Evolutionary conservation across 306 rosid species (phyloP).

Genomic region (Glycine tomentella): DNA sequence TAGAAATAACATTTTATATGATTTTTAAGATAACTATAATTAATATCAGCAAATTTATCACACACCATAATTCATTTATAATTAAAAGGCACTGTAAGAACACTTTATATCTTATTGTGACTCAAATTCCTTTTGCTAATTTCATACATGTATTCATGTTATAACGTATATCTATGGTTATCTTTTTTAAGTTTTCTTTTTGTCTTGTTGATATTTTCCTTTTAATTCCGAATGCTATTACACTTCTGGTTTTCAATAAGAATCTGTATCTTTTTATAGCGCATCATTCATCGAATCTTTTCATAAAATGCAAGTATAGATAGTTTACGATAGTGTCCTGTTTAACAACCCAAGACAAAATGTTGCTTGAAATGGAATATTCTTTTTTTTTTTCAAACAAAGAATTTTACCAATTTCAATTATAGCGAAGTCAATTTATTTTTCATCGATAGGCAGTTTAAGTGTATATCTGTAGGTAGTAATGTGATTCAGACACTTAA

Average conservation of each 20-base stretch:
- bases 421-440: not conserved
- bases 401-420: not conserved
- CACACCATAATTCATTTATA: no score
- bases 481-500: not conserved
- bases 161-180: no score
- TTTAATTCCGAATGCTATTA: not conserved
- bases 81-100: no score
- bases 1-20: no score
- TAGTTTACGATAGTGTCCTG: not conserved
- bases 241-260: not conserved
- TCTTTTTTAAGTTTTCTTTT: not conserved
- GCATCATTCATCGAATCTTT: slow-evolving; percentile 9
- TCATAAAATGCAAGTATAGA: not conserved
- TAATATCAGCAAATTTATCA: no score
- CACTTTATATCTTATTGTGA: no score
- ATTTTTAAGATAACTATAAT: no score
- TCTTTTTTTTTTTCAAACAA: not conserved
- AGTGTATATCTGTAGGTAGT: not conserved
- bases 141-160: no score
- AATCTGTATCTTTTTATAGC: not conserved
- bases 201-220: not conserved
- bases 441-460: slow-evolving; percentile 8
- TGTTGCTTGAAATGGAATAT: not conserved
- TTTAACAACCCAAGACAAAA: slow-evolving; percentile 14
- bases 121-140: no score